phyloP scores from a whole-genome alignment of 2,329 filamentous ascomycete species.

The Ophiostoma piceae region DNA sequence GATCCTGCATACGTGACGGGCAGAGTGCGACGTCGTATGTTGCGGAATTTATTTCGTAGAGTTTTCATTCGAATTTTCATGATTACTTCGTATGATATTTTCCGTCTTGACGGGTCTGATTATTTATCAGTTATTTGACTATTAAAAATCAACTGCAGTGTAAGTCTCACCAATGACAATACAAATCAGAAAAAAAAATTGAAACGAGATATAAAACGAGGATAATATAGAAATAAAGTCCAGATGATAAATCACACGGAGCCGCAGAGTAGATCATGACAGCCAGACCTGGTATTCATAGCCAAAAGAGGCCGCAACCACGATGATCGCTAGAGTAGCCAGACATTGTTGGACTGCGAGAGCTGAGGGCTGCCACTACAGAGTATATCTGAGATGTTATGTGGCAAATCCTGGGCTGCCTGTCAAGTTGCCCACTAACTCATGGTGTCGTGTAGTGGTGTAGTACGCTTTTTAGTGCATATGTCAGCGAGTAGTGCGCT shows the following conservation, averaged over 20 bases:
- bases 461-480: not conserved
- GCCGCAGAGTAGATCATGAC: slow-evolving; percentile 1
- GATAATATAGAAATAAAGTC: no score
- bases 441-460: slow-evolving; percentile 11
- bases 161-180: no score
- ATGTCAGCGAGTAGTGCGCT: not conserved
- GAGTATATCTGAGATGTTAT: not conserved
- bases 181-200: no score
- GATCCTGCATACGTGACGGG: not conserved
- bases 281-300: not conserved
- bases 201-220: no score
- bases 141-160: not conserved
- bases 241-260: not conserved
- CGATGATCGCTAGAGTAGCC: not conserved
- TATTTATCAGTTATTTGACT: not conserved
- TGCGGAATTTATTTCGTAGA: no score
- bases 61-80: no score
- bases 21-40: not conserved
- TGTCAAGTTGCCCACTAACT: not conserved
- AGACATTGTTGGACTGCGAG: not conserved
- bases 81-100: no score
- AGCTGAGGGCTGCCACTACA: not conserved
- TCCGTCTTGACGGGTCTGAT: no score
- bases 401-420: not conserved
- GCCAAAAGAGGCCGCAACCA: not conserved